Conservation (phyloP, 345 rosid genomes). For the Moringa oleifera region DNA sequence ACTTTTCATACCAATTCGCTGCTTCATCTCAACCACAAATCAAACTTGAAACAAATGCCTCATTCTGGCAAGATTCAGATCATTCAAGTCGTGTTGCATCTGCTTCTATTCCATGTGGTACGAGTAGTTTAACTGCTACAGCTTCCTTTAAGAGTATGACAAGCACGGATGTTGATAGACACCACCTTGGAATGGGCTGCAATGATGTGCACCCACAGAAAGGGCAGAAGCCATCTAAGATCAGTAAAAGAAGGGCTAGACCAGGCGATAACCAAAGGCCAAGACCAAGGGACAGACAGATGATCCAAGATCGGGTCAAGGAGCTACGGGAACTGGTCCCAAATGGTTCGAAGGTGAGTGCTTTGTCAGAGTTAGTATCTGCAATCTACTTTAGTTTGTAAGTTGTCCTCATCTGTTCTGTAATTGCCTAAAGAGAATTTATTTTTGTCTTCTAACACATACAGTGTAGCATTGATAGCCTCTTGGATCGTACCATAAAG, state of each 20-base stretch:
- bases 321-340: conserved; percentile 68
- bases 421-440: not conserved
- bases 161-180: conserved; percentile 16
- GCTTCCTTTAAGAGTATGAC: conserved; percentile 21
- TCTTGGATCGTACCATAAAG: conserved; percentile 48
- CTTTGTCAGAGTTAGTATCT: not conserved
- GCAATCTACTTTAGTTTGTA: not conserved
- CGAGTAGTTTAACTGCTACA: conserved; percentile 12
- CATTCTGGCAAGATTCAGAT: conserved; percentile 11
- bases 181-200: conserved; percentile 11
- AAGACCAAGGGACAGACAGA: conserved; percentile 66
- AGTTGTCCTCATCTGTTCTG: not conserved
- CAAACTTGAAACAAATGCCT: not conserved
- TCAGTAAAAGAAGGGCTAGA: conserved; percentile 35
- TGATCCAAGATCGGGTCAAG: conserved; percentile 66
- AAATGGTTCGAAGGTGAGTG: conserved; percentile 43
- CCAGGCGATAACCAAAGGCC: conserved; percentile 43
- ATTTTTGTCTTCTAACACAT: conserved; percentile 7
- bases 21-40: conserved; percentile 18
- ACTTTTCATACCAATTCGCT: conserved; percentile 2
- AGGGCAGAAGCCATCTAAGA: conserved; percentile 17
- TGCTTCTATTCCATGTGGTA: conserved; percentile 3
- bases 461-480: conserved; percentile 73
- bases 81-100: conserved; percentile 15
- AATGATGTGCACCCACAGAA: conserved; percentile 13